phyloP scores from a whole-genome alignment of 768 basidiomycete species.

The Boletus edulis region DNA sequence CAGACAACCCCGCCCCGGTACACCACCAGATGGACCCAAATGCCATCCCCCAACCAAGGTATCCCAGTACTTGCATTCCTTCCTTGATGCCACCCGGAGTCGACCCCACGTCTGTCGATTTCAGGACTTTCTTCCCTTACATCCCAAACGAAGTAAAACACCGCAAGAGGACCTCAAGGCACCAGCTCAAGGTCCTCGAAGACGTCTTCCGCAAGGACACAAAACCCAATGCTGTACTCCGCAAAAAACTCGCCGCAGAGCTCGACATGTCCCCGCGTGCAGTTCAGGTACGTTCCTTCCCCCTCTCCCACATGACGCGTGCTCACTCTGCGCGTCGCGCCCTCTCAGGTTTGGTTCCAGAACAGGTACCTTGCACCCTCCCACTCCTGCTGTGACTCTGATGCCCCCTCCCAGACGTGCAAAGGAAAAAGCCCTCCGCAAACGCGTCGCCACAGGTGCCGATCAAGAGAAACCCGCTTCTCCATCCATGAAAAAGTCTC shows the following conservation, averaged over 20 bases:
- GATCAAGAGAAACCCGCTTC: slow-evolving; percentile 17
- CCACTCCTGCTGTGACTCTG: slow-evolving; percentile 7
- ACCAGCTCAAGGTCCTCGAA: slow-evolving; percentile 89
- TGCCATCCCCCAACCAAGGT: slow-evolving; percentile 24
- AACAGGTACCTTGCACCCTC: slow-evolving; percentile 53
- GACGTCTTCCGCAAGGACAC: slow-evolving; percentile 82
- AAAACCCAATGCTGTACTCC: slow-evolving; percentile 81
- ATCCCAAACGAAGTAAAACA: slow-evolving; percentile 94
- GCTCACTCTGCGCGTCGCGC: slow-evolving; percentile 21
- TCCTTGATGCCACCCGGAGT: slow-evolving; percentile 49
- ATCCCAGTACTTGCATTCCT: slow-evolving; percentile 42
- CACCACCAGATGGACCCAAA: slow-evolving; percentile 27
- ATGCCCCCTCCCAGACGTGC: slow-evolving; percentile 54
- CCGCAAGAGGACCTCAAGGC: slow-evolving; percentile 81
- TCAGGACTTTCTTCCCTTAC: slow-evolving; percentile 84
- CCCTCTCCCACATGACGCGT: slow-evolving; percentile 8
- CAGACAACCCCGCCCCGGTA: slow-evolving; percentile 20
- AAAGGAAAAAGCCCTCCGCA: slow-evolving; percentile 72
- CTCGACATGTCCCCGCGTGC: slow-evolving; percentile 91
- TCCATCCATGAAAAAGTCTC: slow-evolving; percentile 9
- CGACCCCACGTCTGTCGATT: slow-evolving; percentile 69
- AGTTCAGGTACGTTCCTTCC: slow-evolving; percentile 71
- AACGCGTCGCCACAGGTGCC: slow-evolving; percentile 38
- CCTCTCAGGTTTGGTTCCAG: slow-evolving; percentile 83
- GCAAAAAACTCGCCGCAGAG: slow-evolving; percentile 77